Conservation (phyloP, 352 stramenopile species). For the Globisporangium abappressorium region DNA sequence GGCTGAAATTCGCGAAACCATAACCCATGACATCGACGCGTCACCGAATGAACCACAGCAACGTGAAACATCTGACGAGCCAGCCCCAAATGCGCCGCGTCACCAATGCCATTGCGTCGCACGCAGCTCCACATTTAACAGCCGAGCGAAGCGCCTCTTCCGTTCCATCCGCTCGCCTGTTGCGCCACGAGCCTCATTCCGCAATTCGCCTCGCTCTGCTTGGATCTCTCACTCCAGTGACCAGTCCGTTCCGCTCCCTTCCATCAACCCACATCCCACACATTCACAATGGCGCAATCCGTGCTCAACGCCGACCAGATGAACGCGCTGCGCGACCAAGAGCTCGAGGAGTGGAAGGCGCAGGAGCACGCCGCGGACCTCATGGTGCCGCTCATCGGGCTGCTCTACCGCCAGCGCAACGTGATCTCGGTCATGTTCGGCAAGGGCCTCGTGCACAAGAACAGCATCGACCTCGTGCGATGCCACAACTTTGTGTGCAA, state of each 20-base stretch:
- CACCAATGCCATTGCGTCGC: neutral
- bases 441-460: conserved; percentile 84
- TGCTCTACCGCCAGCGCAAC: conserved; percentile 82
- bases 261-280: neutral
- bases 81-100: neutral
- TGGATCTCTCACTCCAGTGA: conserved; percentile 1
- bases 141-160: neutral
- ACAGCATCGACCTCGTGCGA: conserved; percentile 83
- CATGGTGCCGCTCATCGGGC: conserved; percentile 81
- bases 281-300: conserved; percentile 31
- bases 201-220: conserved; percentile 21
- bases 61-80: neutral
- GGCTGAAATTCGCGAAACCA: conserved; percentile 5
- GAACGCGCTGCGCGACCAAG: conserved; percentile 47
- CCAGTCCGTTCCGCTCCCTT: neutral
- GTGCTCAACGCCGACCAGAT: conserved; percentile 44
- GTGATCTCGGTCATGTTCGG: conserved; percentile 80
- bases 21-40: conserved; percentile 14
- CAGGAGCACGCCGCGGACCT: conserved; percentile 80
- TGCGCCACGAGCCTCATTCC: conserved; percentile 13
- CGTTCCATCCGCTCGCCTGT: neutral
- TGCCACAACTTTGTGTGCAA: conserved; percentile 83
- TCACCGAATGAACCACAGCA: conserved; percentile 15
- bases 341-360: conserved; percentile 75
- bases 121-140: conserved; percentile 5